Percentiles rank a stretch among this genome's conserved stretches.
phyloP scores from a whole-genome alignment of 768 basidiomycete genomes.

The Boletus sp. region DNA sequence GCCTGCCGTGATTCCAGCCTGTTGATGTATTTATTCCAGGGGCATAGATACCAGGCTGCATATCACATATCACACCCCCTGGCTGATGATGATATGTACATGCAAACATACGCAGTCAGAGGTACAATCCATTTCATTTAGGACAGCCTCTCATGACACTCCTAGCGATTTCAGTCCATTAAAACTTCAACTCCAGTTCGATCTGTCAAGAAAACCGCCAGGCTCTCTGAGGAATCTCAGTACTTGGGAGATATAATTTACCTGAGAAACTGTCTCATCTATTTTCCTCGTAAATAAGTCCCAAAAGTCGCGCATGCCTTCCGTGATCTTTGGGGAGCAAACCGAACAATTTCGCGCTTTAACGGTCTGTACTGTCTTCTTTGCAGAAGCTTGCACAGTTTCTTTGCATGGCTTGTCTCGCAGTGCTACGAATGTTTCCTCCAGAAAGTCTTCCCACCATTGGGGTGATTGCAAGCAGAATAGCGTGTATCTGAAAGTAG shows the following conservation, averaged over 20 bases:
- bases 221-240: too few species aligned
- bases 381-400: background rate
- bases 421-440: conserved; percentile 6
- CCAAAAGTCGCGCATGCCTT: conserved; percentile 14
- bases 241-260: background rate
- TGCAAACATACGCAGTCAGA: background rate
- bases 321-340: conserved; percentile 2
- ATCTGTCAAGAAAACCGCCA: conserved; percentile 1
- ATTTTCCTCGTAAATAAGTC: conserved; percentile 10
- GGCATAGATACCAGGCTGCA: background rate
- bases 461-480: background rate
- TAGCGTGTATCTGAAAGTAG: background rate
- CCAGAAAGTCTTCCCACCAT: conserved; percentile 26
- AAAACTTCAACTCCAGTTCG: conserved; percentile 5
- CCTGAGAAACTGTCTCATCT: conserved; percentile 9
- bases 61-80: background rate
- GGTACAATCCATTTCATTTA: background rate
- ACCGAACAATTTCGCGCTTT: background rate
- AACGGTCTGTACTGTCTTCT: background rate
- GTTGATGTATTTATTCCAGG: background rate
- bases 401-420: conserved; percentile 17
- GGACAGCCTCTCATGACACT: background rate
- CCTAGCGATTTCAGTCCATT: background rate
- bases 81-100: background rate
- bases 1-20: background rate